Evolutionary conservation across 192 early-diverging fungal species (phyloP).

Genomic region (Coemansia sp.): DNA sequence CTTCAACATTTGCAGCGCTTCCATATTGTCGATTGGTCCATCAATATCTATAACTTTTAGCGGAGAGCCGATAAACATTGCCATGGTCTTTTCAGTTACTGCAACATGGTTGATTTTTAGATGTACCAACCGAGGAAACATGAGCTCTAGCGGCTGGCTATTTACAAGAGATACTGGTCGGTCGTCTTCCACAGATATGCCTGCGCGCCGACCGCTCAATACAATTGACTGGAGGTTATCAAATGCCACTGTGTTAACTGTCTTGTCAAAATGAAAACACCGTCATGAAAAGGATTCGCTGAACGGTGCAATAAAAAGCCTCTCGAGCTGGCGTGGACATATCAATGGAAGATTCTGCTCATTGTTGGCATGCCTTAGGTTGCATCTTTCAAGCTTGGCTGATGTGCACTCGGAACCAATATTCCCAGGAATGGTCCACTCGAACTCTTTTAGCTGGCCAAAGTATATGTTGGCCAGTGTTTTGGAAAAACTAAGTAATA

Average conservation of each 20-base stretch:
- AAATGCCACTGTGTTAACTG: neutral
- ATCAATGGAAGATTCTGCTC: conserved; percentile 1
- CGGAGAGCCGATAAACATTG: neutral
- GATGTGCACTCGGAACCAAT: neutral
- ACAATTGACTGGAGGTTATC: neutral
- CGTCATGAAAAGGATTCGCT: conserved; percentile 1
- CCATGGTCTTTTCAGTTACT: neutral
- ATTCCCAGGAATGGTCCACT: neutral
- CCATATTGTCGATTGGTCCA: neutral
- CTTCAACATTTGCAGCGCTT: neutral
- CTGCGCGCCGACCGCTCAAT: neutral
- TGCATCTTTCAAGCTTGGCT: neutral
- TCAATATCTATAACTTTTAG: neutral
- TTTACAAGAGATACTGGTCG: neutral
- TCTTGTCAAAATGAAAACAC: conserved; percentile 5
- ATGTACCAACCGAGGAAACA: neutral
- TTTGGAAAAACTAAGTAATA: neutral
- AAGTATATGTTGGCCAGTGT: neutral
- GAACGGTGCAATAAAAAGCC: neutral
- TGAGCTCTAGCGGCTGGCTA: neutral
- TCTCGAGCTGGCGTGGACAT: neutral
- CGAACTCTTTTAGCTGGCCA: conserved; percentile 1
- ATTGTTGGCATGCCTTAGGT: neutral
- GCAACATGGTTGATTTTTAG: neutral
- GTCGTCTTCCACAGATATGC: neutral